A percentile compares a stretch with the other conserved stretches of the same genome.
Evolutionary conservation across 2,329 filamentous ascomycete genomes (phyloP).

Genomic region (Colletotrichum zoysiae): DNA sequence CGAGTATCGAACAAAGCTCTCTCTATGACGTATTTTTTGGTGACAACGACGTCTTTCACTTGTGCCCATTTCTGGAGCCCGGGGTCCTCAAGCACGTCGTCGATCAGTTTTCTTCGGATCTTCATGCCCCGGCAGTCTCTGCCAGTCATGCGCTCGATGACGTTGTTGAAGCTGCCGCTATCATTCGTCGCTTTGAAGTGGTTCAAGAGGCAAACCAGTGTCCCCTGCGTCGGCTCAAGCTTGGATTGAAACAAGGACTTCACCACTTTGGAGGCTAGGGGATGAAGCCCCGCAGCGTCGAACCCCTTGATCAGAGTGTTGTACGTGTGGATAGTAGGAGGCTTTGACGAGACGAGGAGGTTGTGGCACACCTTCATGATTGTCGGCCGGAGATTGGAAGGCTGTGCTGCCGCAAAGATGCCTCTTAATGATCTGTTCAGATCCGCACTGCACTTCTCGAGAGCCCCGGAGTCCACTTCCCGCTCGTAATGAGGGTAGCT

Average conservation of each 20-base stretch:
- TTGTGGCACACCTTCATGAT: slow-evolving; percentile 72
- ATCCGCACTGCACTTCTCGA: slow-evolving; percentile 5
- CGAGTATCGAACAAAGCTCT: slow-evolving; percentile 54
- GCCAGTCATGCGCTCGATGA: slow-evolving; percentile 61
- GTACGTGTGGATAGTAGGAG: slow-evolving; percentile 77
- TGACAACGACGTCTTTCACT: slow-evolving; percentile 45
- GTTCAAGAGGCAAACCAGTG: slow-evolving; percentile 62
- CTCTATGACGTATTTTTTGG: slow-evolving; percentile 55
- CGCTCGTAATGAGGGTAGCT: slow-evolving; percentile 24
- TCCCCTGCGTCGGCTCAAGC: slow-evolving; percentile 62
- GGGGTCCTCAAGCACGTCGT: slow-evolving; percentile 48
- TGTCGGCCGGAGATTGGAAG: slow-evolving; percentile 8
- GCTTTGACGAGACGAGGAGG: slow-evolving; percentile 70
- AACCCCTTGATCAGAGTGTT: slow-evolving; percentile 80
- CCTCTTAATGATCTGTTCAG: slow-evolving; percentile 28
- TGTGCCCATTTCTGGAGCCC: slow-evolving; percentile 49
- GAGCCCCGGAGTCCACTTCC: not conserved
- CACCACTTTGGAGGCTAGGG: slow-evolving; percentile 66
- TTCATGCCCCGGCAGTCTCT: slow-evolving; percentile 56
- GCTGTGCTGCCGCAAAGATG: slow-evolving; percentile 17
- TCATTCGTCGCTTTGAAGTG: slow-evolving; percentile 61
- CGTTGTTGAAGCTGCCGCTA: slow-evolving; percentile 57
- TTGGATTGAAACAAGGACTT: slow-evolving; percentile 62
- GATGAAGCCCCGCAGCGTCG: slow-evolving; percentile 61
- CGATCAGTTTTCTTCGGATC: slow-evolving; percentile 51